A percentile compares a stretch with the other conserved stretches of the same genome.
Evolutionary conservation across 768 basidiomycete genomes (phyloP).

Genomic region (Amanita jacksonii): DNA sequence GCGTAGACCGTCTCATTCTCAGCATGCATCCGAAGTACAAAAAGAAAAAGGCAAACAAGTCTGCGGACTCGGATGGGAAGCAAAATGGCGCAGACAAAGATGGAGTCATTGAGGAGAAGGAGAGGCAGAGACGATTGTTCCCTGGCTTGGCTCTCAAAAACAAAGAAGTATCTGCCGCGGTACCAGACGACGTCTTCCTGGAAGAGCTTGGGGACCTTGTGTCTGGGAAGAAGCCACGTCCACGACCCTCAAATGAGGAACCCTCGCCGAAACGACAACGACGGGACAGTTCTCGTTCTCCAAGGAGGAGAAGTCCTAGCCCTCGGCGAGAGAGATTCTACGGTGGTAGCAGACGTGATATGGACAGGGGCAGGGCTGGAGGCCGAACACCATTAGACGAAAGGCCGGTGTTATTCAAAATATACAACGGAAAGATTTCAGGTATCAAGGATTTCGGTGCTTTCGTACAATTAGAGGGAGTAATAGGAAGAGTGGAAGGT

Average conservation of each 20-base stretch:
- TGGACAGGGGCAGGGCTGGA: constrained; percentile 27
- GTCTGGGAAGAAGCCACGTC: constrained; percentile 52
- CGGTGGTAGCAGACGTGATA: constrained; percentile 18
- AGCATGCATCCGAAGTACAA: constrained; percentile 95
- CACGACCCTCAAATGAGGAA: constrained; percentile 30
- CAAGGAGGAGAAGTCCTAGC: constrained; percentile 42
- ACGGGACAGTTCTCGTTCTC: constrained; percentile 35
- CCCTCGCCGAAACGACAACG: constrained; percentile 55
- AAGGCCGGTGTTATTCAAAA: constrained; percentile 84
- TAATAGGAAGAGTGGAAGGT: constrained; percentile 86
- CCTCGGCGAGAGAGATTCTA: constrained; percentile 38
- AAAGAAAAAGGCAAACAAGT: constrained; percentile 43
- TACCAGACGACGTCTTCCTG: constrained; percentile 72
- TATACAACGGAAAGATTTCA: constrained; percentile 81
- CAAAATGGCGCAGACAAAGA: constrained; percentile 21
- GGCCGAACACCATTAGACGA: constrained; percentile 52
- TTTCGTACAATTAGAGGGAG: constrained; percentile 84
- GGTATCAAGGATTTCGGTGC: constrained; percentile 94
- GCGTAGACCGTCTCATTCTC: constrained; percentile 89
- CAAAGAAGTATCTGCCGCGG: constrained; percentile 49
- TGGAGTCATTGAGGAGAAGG: constrained; percentile 44
- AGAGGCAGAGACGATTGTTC: constrained; percentile 79
- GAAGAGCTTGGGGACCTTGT: constrained; percentile 89
- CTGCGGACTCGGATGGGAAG: constrained; percentile 27
- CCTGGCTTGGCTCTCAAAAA: constrained; percentile 84